Conservation (phyloP, 2,329 filamentous ascomycete genomes). For the Fusarium sp. region DNA sequence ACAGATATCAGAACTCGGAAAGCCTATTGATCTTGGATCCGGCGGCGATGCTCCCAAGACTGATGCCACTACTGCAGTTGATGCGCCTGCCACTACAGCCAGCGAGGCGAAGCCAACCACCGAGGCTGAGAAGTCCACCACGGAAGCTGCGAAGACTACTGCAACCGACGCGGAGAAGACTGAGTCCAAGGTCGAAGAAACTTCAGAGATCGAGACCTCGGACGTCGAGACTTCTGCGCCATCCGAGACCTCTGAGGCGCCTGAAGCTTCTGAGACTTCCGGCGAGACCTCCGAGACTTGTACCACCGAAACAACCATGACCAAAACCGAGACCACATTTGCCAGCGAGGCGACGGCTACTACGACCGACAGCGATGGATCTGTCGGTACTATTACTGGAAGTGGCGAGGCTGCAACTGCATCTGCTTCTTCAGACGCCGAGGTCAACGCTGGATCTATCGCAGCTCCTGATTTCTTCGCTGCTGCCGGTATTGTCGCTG, state of each 20-base stretch:
- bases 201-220: neutral
- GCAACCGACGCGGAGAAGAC: neutral
- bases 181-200: neutral
- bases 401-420: neutral
- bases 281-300: neutral
- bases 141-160: neutral
- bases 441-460: conserved; percentile 9
- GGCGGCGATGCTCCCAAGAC: conserved; percentile 8
- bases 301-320: neutral
- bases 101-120: conserved; percentile 2
- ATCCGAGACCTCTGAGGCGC: neutral
- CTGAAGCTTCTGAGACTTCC: neutral
- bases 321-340: neutral
- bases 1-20: conserved; percentile 18
- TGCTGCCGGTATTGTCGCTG: conserved; percentile 4
- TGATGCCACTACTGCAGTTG: neutral
- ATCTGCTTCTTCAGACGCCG: neutral
- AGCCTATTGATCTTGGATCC: conserved; percentile 22
- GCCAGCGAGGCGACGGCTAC: conserved; percentile 4
- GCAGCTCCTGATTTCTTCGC: neutral
- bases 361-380: neutral
- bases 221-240: neutral
- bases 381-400: neutral
- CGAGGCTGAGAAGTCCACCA: neutral
- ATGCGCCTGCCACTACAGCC: neutral